phyloP scores from a whole-genome alignment of 768 basidiomycete species.

The Termitomyces sp. region DNA sequence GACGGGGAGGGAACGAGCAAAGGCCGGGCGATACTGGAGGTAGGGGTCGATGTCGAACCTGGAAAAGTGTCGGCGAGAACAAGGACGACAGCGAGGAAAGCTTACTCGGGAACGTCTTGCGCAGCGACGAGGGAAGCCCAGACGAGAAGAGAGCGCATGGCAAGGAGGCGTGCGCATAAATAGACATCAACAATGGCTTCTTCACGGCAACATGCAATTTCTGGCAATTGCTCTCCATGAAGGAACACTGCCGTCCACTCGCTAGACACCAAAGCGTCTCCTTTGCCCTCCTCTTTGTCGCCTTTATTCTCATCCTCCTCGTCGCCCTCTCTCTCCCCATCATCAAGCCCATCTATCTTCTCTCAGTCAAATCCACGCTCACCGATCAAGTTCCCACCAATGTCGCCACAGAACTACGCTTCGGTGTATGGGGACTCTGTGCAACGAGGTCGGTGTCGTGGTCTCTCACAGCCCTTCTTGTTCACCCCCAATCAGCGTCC shows the following conservation, averaged over 20 bases:
- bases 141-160: constrained; percentile 1
- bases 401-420: constrained; percentile 54
- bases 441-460: constrained; percentile 27
- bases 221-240: constrained; percentile 8
- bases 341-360: constrained; percentile 61
- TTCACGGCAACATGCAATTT: neutral
- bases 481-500: constrained; percentile 14
- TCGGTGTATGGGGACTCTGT: constrained; percentile 85
- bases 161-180: neutral
- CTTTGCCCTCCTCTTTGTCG: no score
- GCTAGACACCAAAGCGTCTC: no score
- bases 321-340: constrained; percentile 74
- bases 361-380: constrained; percentile 36
- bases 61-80: neutral
- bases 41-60: constrained; percentile 59
- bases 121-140: constrained; percentile 3
- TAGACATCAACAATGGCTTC: constrained; percentile 1
- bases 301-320: no score
- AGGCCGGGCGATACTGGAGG: constrained; percentile 68
- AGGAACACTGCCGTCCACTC: constrained; percentile 32
- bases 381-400: constrained; percentile 33
- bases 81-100: neutral
- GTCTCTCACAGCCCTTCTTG: neutral
- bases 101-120: constrained; percentile 11
- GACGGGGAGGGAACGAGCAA: constrained; percentile 84